phyloP scores from a whole-genome alignment of 768 basidiomycete genomes.

The Mycena alexandri region DNA sequence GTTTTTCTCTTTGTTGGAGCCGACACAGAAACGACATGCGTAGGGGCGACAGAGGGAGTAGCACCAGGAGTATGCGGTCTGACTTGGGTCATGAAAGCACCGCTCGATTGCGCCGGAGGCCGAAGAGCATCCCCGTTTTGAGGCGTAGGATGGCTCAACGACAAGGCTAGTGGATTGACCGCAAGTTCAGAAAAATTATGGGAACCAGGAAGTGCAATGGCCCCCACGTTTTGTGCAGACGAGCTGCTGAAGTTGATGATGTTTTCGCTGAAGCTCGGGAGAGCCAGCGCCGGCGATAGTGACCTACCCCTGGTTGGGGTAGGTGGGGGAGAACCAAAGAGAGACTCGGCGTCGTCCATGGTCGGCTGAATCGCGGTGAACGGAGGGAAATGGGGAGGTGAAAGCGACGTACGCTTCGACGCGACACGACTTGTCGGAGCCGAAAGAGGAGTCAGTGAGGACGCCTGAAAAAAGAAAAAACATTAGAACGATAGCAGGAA shows the following conservation, averaged over 20 bases:
- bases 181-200: constrained; percentile 89
- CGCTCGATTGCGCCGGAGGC: constrained; percentile 50
- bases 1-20: constrained; percentile 49
- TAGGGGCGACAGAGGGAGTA: constrained; percentile 32
- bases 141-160: constrained; percentile 56
- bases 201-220: constrained; percentile 98
- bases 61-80: constrained; percentile 25
- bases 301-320: constrained; percentile 82
- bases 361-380: constrained; percentile 28
- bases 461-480: constrained; percentile 10
- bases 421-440: constrained; percentile 19
- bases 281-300: constrained; percentile 70
- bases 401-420: constrained; percentile 22
- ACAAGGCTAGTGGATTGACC: constrained; percentile 82
- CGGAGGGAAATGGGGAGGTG: constrained; percentile 3
- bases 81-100: constrained; percentile 25
- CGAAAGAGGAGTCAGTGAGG: constrained; percentile 21
- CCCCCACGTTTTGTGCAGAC: constrained; percentile 90
- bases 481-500: not conserved
- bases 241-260: constrained; percentile 35
- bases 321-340: constrained; percentile 86
- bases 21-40: constrained; percentile 33
- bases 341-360: constrained; percentile 73
- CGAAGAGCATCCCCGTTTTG: constrained; percentile 47
- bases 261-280: constrained; percentile 56